Evolutionary conservation across 306 rosid species (phyloP).

Genomic region (Quercus engelmannii): DNA sequence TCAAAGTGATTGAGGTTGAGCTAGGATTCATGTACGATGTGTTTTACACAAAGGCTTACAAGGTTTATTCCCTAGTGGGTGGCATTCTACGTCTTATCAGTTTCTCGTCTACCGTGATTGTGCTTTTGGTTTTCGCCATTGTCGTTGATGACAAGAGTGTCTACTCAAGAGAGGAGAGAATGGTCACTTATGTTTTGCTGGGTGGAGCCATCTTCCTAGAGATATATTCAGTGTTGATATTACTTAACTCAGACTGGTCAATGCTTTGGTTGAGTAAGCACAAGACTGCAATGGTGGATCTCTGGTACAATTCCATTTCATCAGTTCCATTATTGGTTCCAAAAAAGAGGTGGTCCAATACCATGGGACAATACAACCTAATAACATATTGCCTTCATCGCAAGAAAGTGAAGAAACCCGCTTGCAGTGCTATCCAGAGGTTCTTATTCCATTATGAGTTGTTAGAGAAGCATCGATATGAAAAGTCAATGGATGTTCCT

Average conservation of each 20-base stretch:
- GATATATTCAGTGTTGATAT: neutral
- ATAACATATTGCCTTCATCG: neutral
- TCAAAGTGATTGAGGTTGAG: constrained; percentile 32
- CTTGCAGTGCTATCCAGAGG: neutral
- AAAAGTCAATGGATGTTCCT: neutral
- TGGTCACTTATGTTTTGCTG: constrained; percentile 6
- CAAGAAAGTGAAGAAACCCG: neutral
- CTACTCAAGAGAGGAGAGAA: neutral
- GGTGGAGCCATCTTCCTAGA: constrained; percentile 24
- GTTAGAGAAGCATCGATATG: neutral
- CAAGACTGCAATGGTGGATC: neutral
- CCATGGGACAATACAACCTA: constrained; percentile 1
- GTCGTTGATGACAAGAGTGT: neutral
- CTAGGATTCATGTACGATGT: constrained; percentile 31
- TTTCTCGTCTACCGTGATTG: neutral
- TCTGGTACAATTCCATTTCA: neutral
- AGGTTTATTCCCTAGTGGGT: neutral
- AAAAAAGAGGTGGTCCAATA: constrained; percentile 13
- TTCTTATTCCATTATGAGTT: neutral
- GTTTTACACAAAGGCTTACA: constrained; percentile 23
- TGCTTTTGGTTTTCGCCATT: neutral
- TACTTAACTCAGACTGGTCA: constrained; percentile 26
- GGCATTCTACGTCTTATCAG: neutral
- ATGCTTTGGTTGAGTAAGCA: neutral
- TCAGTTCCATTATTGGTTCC: too few species aligned